Conservation (phyloP, 2,329 filamentous ascomycete species). For the Xylaria sp. region DNA sequence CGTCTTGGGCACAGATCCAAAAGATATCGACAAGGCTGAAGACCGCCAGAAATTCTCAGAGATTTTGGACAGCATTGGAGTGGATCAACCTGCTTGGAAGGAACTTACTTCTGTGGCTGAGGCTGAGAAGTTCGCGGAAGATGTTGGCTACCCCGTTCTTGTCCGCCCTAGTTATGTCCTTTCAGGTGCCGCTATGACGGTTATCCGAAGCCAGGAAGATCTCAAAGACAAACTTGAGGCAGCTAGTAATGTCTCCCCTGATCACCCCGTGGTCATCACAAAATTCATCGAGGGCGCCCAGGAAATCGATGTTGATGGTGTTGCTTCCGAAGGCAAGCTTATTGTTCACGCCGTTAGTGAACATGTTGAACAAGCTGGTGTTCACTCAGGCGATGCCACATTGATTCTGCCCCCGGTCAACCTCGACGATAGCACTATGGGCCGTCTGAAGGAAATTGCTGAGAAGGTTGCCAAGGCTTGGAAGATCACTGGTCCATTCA, state of each 20-base stretch:
- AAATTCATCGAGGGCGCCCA: slow-evolving; percentile 98
- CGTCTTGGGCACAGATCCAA: slow-evolving; percentile 90
- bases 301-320: slow-evolving; percentile 96
- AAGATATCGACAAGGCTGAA: slow-evolving; percentile 97
- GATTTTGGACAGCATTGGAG: slow-evolving; percentile 94
- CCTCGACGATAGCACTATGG: slow-evolving; percentile 81
- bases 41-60: slow-evolving; percentile 98
- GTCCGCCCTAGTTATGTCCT: slow-evolving; percentile 96
- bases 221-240: slow-evolving; percentile 95
- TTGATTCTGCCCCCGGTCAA: slow-evolving; percentile 88
- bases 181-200: slow-evolving; percentile 98
- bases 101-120: slow-evolving; percentile 90
- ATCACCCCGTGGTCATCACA: slow-evolving; percentile 97
- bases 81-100: slow-evolving; percentile 98
- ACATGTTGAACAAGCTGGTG: slow-evolving; percentile 96
- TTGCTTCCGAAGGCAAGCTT: slow-evolving; percentile 86
- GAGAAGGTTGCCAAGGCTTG: slow-evolving; percentile 96
- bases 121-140: slow-evolving; percentile 85
- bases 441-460: slow-evolving; percentile 93
- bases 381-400: slow-evolving; percentile 97
- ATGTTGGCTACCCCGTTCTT: slow-evolving; percentile 92
- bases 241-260: slow-evolving; percentile 89
- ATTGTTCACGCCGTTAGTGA: slow-evolving; percentile 93
- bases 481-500: slow-evolving; percentile 98
- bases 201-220: slow-evolving; percentile 87